phyloP scores from a whole-genome alignment of 2,329 filamentous ascomycete genomes.

The Thielaviopsis populi region DNA sequence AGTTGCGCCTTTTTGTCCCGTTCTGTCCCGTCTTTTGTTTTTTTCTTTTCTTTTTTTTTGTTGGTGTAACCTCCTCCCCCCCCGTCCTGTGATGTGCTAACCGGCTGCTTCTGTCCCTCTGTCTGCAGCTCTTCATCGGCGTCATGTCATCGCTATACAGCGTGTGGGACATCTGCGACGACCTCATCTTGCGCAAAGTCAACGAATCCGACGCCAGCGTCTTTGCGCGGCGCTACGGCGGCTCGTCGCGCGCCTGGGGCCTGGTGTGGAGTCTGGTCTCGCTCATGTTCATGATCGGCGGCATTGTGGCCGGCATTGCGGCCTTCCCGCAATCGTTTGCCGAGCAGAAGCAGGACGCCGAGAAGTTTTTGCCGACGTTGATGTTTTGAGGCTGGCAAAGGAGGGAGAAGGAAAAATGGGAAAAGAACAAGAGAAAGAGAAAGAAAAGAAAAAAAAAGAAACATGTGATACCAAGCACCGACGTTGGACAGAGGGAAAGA shows the following conservation, averaged over 20 bases:
- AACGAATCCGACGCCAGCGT: conserved; percentile 67
- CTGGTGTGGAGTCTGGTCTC: conserved; percentile 64
- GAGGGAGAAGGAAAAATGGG: background rate
- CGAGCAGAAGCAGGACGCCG: conserved; percentile 53
- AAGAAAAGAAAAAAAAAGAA: background rate
- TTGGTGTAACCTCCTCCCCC: too few relatives aligned
- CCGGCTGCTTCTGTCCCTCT: background rate
- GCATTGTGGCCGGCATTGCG: conserved; percentile 61
- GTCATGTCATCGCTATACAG: conserved; percentile 71
- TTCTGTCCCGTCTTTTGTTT: too few relatives aligned
- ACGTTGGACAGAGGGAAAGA: background rate
- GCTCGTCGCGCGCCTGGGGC: conserved; percentile 69
- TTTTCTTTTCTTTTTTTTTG: background rate
- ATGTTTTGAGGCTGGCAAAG: background rate
- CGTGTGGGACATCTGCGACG: conserved; percentile 76
- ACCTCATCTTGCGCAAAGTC: conserved; percentile 65
- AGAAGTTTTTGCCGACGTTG: conserved; percentile 44
- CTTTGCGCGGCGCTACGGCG: conserved; percentile 63
- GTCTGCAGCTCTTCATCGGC: conserved; percentile 52
- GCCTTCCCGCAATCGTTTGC: conserved; percentile 57
- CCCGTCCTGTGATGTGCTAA: background rate
- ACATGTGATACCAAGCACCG: background rate
- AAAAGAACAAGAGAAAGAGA: background rate
- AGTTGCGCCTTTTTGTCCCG: conserved; percentile 24
- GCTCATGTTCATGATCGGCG: conserved; percentile 53